phyloP scores from a whole-genome alignment of 345 rosid genomes.

The Rubroshorea leprosula region DNA sequence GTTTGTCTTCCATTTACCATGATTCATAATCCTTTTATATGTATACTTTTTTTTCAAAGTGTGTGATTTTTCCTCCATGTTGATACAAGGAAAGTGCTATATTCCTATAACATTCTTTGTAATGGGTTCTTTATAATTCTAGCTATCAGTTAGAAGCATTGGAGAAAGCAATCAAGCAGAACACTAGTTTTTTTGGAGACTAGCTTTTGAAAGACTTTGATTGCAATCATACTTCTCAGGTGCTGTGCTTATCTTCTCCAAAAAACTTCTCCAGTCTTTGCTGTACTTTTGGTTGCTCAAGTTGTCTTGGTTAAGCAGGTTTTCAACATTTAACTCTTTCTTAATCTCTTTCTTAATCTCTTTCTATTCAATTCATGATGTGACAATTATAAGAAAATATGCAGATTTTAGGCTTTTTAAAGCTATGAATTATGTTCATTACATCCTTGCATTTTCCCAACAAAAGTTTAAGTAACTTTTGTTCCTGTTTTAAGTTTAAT shows the following conservation, averaged over 20 bases:
- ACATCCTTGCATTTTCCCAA: no score
- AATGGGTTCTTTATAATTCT: slow-evolving; percentile 15
- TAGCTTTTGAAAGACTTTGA: slow-evolving; percentile 87
- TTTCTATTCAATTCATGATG: no score
- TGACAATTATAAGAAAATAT: no score
- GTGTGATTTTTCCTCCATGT: no score
- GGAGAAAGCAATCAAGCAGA: slow-evolving; percentile 56
- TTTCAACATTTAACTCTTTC: no score
- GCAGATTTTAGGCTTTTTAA: no score
- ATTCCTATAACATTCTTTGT: not conserved
- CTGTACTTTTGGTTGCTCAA: slow-evolving; percentile 86
- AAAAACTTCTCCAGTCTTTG: slow-evolving; percentile 67
- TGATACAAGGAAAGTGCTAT: not conserved
- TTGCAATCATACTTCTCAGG: slow-evolving; percentile 90
- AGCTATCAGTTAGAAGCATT: slow-evolving; percentile 91
- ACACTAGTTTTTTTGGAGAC: slow-evolving; percentile 84
- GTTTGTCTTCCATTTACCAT: slow-evolving; percentile 46
- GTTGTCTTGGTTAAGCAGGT: slow-evolving; percentile 84
- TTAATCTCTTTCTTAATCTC: no score
- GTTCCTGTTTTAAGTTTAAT: no score
- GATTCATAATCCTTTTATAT: not conserved
- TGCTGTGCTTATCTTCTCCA: slow-evolving; percentile 54
- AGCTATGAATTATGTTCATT: not conserved
- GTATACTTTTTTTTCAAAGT: not conserved
- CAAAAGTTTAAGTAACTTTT: no score